phyloP scores from a whole-genome alignment of 2,329 filamentous ascomycete genomes.

The Trichophyton verrucosum region DNA sequence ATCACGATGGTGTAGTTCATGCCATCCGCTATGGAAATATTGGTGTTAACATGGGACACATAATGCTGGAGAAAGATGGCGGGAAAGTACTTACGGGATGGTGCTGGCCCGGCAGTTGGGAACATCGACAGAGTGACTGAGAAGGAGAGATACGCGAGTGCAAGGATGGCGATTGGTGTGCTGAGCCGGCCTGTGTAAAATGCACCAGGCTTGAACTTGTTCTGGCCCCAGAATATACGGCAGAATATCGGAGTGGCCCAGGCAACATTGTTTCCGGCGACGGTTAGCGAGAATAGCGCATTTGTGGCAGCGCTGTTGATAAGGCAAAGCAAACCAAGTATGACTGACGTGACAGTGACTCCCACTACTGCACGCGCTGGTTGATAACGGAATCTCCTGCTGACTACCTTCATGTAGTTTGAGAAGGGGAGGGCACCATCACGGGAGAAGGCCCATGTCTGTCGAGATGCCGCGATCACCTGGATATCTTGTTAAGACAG shows the following conservation, averaged over 20 bases:
- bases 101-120: constrained; percentile 43
- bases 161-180: constrained; percentile 41
- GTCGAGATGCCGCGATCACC: constrained; percentile 47
- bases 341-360: constrained; percentile 38
- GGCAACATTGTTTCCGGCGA: constrained; percentile 50
- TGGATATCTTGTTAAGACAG: constrained; percentile 11
- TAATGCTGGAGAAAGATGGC: not conserved
- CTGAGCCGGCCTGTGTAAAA: constrained; percentile 47
- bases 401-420: constrained; percentile 44
- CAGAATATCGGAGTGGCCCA: constrained; percentile 49
- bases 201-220: constrained; percentile 46
- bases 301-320: constrained; percentile 47
- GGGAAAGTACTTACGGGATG: constrained; percentile 27
- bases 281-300: constrained; percentile 47
- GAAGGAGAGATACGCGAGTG: constrained; percentile 44
- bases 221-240: constrained; percentile 45
- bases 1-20: constrained; percentile 57
- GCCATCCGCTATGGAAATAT: constrained; percentile 22
- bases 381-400: constrained; percentile 43
- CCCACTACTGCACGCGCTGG: constrained; percentile 47
- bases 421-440: constrained; percentile 52
- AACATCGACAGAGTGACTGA: constrained; percentile 49
- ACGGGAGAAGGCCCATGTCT: constrained; percentile 52
- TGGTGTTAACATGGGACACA: not conserved
- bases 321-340: constrained; percentile 47